Evolutionary conservation across 1,284 basidiomycete genomes (phyloP), one percentile per base, ranked within the genome.

Genomic region (Xerocomus nothofagi): DNA sequence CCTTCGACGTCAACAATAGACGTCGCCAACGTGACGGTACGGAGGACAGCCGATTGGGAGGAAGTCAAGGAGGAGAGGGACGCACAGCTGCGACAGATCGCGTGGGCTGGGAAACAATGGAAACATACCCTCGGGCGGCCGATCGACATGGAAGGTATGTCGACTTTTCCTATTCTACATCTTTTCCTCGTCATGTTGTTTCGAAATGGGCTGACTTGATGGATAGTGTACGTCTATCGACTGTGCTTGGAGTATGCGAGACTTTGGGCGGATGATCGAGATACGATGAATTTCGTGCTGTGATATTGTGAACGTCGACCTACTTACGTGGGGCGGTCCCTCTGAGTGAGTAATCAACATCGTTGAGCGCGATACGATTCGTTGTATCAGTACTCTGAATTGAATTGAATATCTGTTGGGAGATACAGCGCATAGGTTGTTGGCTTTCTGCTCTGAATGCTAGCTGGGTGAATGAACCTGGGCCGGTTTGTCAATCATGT

Each of bases 221-320:
- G 38, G 53, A 52, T 61, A 89, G 86, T 79, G 23, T 91, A 95
- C 68, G 83, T 95, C n/a, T 95, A 91, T 68, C 76, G 92, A 50
- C 73, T 98, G 15, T 88, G 90, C 61, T 71, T 98, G 42, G 94
- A 98, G 65, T 98, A 91, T 77, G 93, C 86, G 10, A 73, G 92
- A 33, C 73, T 97, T 30, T 87, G 82, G 74, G 79, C 87, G 15
- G 91, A 95, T 62, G 88, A 94, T 70, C 78, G 92, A 41, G 88
- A 89, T 40, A 73, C 79, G 18, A 85, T 84, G 86, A 70, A 62
- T 56, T 84, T 78, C 54, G 60, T 61, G 29, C 38, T 67, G 17
- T 73, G 57, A 66, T 39, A 30, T n/a, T 12, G 7, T 20, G 3
- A 14, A 38, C 6, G 6, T 21, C 14, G 24, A 23, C 9, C n/a